Percentiles rank a stretch among this genome's conserved stretches.
phyloP scores from a whole-genome alignment of 192 early-diverging fungal species.

The Endogone sp. region DNA sequence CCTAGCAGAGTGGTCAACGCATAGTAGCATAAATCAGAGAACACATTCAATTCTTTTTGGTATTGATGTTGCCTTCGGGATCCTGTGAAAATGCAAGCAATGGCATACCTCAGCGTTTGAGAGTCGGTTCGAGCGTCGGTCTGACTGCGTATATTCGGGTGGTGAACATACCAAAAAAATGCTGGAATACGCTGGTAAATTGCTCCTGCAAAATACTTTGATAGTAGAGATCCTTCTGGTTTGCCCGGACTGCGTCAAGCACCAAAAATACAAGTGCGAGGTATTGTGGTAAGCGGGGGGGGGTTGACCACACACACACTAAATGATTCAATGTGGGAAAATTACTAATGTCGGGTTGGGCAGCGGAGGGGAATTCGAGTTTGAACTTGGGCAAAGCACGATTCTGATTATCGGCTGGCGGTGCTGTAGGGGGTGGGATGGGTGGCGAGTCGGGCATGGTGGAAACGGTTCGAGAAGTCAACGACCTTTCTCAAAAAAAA shows the following conservation, averaged over 20 bases:
- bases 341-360: constrained; percentile 1
- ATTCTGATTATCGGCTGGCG: background rate
- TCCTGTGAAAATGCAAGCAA: constrained; percentile 27
- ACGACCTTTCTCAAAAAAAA: no score
- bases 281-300: no score
- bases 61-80: constrained; percentile 56
- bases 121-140: background rate
- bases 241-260: constrained; percentile 57
- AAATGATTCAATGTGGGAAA: background rate
- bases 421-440: background rate
- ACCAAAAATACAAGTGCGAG: background rate
- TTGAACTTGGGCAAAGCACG: constrained; percentile 1
- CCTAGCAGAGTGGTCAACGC: constrained; percentile 68
- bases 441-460: constrained; percentile 40
- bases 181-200: constrained; percentile 57
- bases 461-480: no score
- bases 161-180: constrained; percentile 50
- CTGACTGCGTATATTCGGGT: background rate
- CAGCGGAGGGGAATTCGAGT: background rate
- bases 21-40: constrained; percentile 69
- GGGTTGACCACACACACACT: background rate
- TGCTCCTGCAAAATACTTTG: constrained; percentile 61
- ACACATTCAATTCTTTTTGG: constrained; percentile 57
- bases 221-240: constrained; percentile 90
- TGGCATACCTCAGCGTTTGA: constrained; percentile 8